phyloP scores from a whole-genome alignment of 2,329 filamentous ascomycete species.

The Pleoardoris graminearum region DNA sequence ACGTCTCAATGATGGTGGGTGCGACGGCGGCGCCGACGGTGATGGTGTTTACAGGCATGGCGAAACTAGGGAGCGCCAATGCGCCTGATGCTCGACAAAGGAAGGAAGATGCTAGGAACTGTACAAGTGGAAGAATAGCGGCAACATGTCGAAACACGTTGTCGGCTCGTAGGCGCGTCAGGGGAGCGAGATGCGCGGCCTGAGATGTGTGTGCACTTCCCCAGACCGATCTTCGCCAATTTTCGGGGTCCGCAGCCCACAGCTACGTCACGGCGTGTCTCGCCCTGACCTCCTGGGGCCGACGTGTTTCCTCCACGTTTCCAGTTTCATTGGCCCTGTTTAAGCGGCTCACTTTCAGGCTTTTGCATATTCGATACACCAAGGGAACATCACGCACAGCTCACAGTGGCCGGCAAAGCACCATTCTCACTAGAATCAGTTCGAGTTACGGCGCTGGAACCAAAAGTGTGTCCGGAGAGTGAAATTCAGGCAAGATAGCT shows the following conservation, averaged over 20 bases:
- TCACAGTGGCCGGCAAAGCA: too few species aligned
- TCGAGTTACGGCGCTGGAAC: too few species aligned
- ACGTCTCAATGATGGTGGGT: slow-evolving; percentile 83
- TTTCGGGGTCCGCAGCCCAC: neutral
- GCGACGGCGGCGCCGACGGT: slow-evolving; percentile 82
- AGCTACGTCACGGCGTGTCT: neutral
- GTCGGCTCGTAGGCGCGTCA: neutral
- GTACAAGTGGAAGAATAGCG: neutral
- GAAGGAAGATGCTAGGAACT: neutral
- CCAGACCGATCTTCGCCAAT: neutral
- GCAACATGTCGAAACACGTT: neutral
- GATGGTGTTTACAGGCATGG: slow-evolving; percentile 74
- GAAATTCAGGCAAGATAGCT: neutral
- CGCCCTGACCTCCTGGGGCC: neutral
- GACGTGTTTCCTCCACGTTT: neutral
- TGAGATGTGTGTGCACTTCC: slow-evolving; percentile 1
- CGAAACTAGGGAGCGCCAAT: neutral
- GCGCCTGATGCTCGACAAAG: neutral
- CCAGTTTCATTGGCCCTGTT: too few species aligned
- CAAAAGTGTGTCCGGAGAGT: too few species aligned
- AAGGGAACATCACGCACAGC: too few species aligned
- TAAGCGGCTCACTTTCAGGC: too few species aligned
- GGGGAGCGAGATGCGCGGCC: neutral
- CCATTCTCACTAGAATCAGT: neutral
- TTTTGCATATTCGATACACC: too few species aligned